Evolutionary conservation across 164 flowering plant genomes (phyloP).

Genomic region (Kalanchoe fedtschenkoi): DNA sequence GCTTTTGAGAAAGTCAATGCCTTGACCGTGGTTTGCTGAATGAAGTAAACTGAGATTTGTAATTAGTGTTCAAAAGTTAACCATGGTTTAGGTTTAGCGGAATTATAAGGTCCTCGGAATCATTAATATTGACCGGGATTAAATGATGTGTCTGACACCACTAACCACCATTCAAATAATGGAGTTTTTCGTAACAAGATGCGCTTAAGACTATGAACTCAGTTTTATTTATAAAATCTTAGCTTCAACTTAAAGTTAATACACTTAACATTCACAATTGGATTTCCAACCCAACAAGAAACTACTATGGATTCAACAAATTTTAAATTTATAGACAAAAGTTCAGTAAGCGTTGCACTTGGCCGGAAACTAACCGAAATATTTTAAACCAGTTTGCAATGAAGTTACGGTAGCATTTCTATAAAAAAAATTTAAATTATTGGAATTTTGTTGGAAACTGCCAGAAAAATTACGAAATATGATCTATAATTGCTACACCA

Average conservation of each 20-base stretch:
- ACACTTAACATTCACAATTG: background rate
- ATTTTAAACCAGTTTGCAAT: too few relatives aligned
- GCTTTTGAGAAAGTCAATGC: conserved; percentile 4
- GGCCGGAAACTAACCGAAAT: too few relatives aligned
- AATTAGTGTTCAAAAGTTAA: conserved; percentile 1
- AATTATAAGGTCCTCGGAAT: background rate
- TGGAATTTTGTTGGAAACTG: too few relatives aligned
- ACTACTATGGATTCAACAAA: too few relatives aligned
- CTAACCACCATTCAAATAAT: background rate
- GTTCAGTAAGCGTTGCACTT: too few relatives aligned
- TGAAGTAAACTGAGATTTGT: background rate
- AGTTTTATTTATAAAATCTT: background rate
- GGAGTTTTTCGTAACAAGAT: background rate
- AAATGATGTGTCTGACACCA: background rate
- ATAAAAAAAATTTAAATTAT: too few relatives aligned
- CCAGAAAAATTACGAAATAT: too few relatives aligned
- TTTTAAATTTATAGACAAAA: too few relatives aligned
- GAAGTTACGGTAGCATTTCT: too few relatives aligned
- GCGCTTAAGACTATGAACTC: background rate
- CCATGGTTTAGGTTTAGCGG: background rate
- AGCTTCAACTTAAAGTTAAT: background rate
- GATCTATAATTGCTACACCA: too few relatives aligned
- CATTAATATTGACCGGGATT: conserved; percentile 3
- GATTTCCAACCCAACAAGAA: background rate
- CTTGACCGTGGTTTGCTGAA: conserved; percentile 4